phyloP scores from a whole-genome alignment of 2,329 filamentous ascomycete species.

The Phyllosticta citrichinensis region DNA sequence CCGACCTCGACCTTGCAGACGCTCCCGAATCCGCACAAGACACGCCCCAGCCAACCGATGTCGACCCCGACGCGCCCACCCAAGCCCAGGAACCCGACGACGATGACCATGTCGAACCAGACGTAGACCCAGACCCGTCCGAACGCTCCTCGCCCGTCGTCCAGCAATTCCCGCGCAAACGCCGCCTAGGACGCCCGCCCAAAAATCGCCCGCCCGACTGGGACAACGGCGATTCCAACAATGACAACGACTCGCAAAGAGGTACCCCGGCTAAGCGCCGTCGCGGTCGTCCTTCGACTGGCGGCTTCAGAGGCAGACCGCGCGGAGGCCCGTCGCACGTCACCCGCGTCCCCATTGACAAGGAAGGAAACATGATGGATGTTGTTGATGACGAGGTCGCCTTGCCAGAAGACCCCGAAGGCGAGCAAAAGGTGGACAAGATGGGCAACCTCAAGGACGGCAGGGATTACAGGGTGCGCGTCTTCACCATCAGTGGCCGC shows the following conservation, averaged over 20 bases:
- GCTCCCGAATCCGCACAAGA: slow-evolving; percentile 23
- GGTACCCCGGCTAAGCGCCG: slow-evolving; percentile 41
- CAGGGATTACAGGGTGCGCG: slow-evolving; percentile 88
- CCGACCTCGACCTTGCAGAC: slow-evolving; percentile 2
- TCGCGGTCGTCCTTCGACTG: slow-evolving; percentile 39
- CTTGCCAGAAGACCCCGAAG: slow-evolving; percentile 75
- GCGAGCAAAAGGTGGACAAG: slow-evolving; percentile 90
- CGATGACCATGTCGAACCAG: slow-evolving; percentile 18
- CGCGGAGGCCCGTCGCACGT: slow-evolving; percentile 65
- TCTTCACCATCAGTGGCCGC: slow-evolving; percentile 79
- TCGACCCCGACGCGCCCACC: slow-evolving; percentile 29
- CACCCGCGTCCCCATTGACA: slow-evolving; percentile 78
- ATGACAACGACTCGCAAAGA: slow-evolving; percentile 36
- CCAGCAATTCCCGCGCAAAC: slow-evolving; percentile 55
- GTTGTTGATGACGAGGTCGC: slow-evolving; percentile 88
- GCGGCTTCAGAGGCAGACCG: slow-evolving; percentile 61
- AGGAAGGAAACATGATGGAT: slow-evolving; percentile 84
- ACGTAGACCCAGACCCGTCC: slow-evolving; percentile 32
- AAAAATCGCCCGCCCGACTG: slow-evolving; percentile 77
- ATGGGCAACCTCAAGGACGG: slow-evolving; percentile 71
- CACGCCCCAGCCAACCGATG: slow-evolving; percentile 23
- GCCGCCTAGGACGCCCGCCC: slow-evolving; percentile 71
- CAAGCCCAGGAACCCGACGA: slow-evolving; percentile 40
- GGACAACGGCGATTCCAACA: slow-evolving; percentile 49
- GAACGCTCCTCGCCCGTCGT: slow-evolving; percentile 41